Percentiles rank a stretch among this genome's conserved stretches.
These are phyloP conservation scores for Ceriops zippeliana DNA, from an alignment of 345 rosid species.

Conservation along the genomic window DNA sequence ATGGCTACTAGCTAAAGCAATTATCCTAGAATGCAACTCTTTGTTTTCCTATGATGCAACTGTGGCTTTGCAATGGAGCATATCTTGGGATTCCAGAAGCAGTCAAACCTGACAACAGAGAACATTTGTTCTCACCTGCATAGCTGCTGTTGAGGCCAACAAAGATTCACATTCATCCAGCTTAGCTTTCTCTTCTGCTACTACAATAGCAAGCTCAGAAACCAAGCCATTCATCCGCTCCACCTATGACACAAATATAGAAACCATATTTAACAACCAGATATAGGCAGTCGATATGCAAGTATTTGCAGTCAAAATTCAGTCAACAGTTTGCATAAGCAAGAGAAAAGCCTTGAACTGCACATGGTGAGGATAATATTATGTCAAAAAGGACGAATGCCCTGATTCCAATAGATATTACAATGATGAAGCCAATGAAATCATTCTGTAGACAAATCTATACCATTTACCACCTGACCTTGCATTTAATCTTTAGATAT, in stretches of 20 bases:
- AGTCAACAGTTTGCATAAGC: not conserved
- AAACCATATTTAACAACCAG: constrained; percentile 5
- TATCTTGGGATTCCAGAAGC: too few species aligned
- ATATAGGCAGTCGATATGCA: constrained; percentile 12
- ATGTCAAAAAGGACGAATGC: not conserved
- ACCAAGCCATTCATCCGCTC: constrained; percentile 54
- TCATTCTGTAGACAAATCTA: not conserved
- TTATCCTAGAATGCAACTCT: not conserved
- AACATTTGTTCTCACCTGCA: constrained; percentile 51
- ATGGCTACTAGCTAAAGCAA: not conserved
- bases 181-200: constrained; percentile 50
- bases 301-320: constrained; percentile 1
- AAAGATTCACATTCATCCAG: constrained; percentile 65
- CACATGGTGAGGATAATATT: not conserved
- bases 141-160: constrained; percentile 56
- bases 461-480: too few species aligned
- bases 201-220: constrained; percentile 58
- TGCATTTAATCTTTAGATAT: too few species aligned
- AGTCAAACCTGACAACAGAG: not conserved
- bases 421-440: not conserved
- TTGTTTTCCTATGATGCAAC: not conserved
- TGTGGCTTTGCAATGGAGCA: too few species aligned
- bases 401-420: not conserved
- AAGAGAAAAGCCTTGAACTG: not conserved
- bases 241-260: constrained; percentile 30